Evolutionary conservation across 495 filamentous ascomycete genomes (phyloP).

Genomic region (Penicillium subrubescens): DNA sequence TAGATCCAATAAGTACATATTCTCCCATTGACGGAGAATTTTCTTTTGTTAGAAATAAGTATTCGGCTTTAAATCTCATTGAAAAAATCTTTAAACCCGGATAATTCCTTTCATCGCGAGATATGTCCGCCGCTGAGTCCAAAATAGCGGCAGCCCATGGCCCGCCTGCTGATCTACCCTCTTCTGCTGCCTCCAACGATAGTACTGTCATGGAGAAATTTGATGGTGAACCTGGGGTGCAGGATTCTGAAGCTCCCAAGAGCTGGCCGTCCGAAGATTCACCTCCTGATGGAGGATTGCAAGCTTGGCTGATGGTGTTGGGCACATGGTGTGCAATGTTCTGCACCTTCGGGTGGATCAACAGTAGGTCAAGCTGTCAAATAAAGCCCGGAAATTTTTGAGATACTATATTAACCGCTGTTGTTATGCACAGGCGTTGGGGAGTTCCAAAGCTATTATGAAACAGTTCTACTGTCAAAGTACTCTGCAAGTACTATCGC

Average conservation of each 20-base stretch:
- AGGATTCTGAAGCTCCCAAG: neutral
- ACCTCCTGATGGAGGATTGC: constrained; percentile 40
- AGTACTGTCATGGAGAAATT: neutral
- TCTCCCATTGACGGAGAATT: neutral
- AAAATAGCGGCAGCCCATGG: neutral
- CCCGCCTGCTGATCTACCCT: neutral
- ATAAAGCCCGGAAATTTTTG: neutral
- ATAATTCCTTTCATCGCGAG: neutral
- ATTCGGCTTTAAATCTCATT: neutral
- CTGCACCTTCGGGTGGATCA: constrained; percentile 48
- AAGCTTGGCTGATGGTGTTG: constrained; percentile 44
- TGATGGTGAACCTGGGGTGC: neutral
- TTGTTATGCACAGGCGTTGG: constrained; percentile 19
- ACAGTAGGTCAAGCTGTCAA: constrained; percentile 30
- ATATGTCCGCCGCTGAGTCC: neutral
- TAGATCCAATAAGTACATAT: neutral
- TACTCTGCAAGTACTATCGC: constrained; percentile 40
- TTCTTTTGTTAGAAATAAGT: neutral
- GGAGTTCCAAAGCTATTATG: constrained; percentile 40
- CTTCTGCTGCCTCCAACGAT: neutral
- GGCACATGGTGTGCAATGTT: constrained; percentile 44
- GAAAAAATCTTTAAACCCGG: neutral
- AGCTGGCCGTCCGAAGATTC: neutral
- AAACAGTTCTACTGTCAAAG: constrained; percentile 20
- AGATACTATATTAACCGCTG: neutral